Evolutionary conservation across 1,284 basidiomycete species (phyloP).

Genomic region (Abortiporus biennis): DNA sequence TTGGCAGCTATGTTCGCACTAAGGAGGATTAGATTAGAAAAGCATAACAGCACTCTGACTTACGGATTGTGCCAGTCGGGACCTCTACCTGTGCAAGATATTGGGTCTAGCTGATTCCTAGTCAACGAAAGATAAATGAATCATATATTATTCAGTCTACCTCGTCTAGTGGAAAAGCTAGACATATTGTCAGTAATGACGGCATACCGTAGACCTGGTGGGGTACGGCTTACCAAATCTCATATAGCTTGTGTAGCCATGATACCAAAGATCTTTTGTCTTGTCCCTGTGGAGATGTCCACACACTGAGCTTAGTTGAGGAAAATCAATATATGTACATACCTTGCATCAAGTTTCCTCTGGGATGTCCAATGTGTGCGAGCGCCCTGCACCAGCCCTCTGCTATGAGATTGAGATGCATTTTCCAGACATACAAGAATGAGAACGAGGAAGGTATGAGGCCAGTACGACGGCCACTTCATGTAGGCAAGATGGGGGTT

Average conservation of each 20-base stretch:
- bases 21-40: conserved; percentile 9
- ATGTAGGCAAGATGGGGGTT: conserved; percentile 32
- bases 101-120: conserved; percentile 61
- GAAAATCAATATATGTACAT: conserved; percentile 15
- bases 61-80: conserved; percentile 78
- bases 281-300: conserved; percentile 41
- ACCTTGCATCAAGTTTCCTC: conserved; percentile 60
- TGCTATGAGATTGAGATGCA: conserved; percentile 25
- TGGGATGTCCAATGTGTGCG: conserved; percentile 47
- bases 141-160: conserved; percentile 30
- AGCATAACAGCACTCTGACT: conserved; percentile 24
- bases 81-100: conserved; percentile 81
- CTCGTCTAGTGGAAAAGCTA: conserved; percentile 82
- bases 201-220: neutral
- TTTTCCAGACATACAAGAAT: conserved; percentile 41
- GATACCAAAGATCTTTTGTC: conserved; percentile 74
- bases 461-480: conserved; percentile 63
- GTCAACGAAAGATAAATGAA: neutral
- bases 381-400: too few relatives aligned
- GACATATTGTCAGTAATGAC: neutral
- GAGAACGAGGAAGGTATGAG: conserved; percentile 43
- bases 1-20: conserved; percentile 71
- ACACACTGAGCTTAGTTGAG: neutral
- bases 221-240: conserved; percentile 46
- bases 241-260: conserved; percentile 82